A percentile compares a stretch with the other conserved stretches of the same genome.
Evolutionary conservation across 768 basidiomycete species (phyloP).

Genomic region (Harrya chromipes): DNA sequence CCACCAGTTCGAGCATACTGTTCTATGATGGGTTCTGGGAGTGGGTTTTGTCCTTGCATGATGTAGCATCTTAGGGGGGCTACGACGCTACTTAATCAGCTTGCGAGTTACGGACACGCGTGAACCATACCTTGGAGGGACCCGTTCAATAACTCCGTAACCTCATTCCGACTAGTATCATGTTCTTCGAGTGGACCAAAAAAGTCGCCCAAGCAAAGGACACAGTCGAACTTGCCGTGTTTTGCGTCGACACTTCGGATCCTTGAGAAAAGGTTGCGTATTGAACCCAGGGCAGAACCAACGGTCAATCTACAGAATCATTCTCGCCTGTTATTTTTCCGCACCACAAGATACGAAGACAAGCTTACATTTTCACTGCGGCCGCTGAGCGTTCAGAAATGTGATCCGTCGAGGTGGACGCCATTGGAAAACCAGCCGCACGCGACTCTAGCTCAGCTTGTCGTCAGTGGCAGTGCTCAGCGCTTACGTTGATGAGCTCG

Average conservation of each 20-base stretch:
- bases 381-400: constrained; percentile 4
- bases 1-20: constrained; percentile 75
- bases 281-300: constrained; percentile 74
- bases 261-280: constrained; percentile 75
- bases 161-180: constrained; percentile 43
- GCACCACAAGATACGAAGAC: not conserved
- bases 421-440: constrained; percentile 13
- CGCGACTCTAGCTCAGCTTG: not conserved
- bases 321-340: constrained; percentile 1
- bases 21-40: constrained; percentile 71
- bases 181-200: constrained; percentile 56
- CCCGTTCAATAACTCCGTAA: constrained; percentile 62
- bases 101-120: not conserved
- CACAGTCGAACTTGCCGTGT: constrained; percentile 89
- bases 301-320: constrained; percentile 56
- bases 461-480: not conserved
- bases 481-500: no score
- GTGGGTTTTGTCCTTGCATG: constrained; percentile 78
- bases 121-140: constrained; percentile 55
- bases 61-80: constrained; percentile 90
- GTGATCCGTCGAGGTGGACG: constrained; percentile 15
- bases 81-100: constrained; percentile 33
- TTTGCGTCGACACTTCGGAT: constrained; percentile 83
- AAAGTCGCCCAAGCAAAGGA: constrained; percentile 82
- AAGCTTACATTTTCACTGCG: constrained; percentile 32